These are phyloP conservation scores for Metarhizium guizhouense DNA, from an alignment of 2,329 filamentous ascomycete species.

Conservation along the genomic window DNA sequence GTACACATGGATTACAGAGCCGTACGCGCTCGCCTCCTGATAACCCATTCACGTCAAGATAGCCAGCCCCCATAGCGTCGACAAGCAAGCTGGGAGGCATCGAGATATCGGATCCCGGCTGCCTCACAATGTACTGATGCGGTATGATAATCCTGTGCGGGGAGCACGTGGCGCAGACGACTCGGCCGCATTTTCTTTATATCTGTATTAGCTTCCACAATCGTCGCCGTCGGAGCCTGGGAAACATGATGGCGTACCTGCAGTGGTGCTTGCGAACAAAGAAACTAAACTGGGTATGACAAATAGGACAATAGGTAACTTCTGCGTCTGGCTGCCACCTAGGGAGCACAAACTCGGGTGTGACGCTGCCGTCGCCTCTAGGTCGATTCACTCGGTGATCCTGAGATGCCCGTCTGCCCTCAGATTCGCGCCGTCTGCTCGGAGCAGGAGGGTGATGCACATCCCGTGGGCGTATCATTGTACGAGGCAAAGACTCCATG, in stretches of 20 bases:
- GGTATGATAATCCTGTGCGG: conserved; percentile 94
- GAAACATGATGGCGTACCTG: conserved; percentile 42
- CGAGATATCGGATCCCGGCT: conserved; percentile 42
- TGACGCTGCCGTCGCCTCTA: background rate
- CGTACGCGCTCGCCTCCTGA: conserved; percentile 49
- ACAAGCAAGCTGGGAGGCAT: conserved; percentile 26
- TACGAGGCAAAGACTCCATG: background rate
- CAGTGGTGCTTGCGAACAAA: conserved; percentile 91
- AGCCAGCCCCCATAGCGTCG: conserved; percentile 29
- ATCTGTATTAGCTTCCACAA: conserved; percentile 7
- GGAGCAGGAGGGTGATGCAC: background rate
- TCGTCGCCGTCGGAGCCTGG: background rate
- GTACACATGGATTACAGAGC: conserved; percentile 54
- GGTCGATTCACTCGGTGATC: background rate
- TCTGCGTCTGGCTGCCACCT: conserved; percentile 85
- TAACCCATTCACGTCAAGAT: conserved; percentile 34
- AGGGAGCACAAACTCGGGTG: conserved; percentile 50
- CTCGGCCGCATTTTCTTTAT: conserved; percentile 75
- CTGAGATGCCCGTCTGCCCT: background rate
- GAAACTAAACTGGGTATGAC: conserved; percentile 68
- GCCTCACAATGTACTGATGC: conserved; percentile 82
- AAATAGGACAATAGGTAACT: conserved; percentile 78
- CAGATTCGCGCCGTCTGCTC: background rate
- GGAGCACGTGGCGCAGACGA: conserved; percentile 84
- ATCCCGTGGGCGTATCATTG: background rate